These are phyloP conservation scores for Capsicum baccatum DNA, from an alignment of 257 asterid species.

Conservation along the genomic window DNA sequence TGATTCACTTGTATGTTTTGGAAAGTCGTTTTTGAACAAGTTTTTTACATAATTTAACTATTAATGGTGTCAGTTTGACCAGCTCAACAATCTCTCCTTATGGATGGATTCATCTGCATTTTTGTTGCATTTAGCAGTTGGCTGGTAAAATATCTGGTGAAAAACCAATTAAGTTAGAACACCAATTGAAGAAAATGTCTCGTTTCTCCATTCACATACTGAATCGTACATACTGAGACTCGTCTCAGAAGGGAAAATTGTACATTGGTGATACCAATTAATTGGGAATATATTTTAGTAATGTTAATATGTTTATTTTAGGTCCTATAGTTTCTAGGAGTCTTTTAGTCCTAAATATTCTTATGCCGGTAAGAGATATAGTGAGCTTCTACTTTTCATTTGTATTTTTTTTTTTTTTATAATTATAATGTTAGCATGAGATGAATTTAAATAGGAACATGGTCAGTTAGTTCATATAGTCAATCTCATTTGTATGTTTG, in stretches of 20 bases:
- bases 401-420: neutral
- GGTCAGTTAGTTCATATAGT: too few relatives aligned
- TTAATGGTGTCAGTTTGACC: constrained; percentile 20
- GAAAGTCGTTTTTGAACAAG: constrained; percentile 3
- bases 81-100: constrained; percentile 7
- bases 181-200: neutral
- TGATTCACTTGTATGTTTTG: neutral
- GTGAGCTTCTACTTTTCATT: neutral
- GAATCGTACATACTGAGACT: neutral
- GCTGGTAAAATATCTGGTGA: neutral
- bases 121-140: neutral
- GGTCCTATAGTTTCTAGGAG: neutral
- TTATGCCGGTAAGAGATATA: neutral
- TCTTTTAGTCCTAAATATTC: neutral
- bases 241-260: neutral
- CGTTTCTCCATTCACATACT: neutral
- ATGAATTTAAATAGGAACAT: neutral
- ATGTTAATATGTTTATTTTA: constrained; percentile 3
- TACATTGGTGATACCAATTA: neutral
- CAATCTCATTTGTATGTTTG: too few relatives aligned
- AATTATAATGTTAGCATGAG: neutral
- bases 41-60: neutral
- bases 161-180: neutral
- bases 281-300: neutral
- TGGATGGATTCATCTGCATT: constrained; percentile 2